phyloP scores from a whole-genome alignment of 2,329 filamentous ascomycete genomes.

The Penicillium sp. region DNA sequence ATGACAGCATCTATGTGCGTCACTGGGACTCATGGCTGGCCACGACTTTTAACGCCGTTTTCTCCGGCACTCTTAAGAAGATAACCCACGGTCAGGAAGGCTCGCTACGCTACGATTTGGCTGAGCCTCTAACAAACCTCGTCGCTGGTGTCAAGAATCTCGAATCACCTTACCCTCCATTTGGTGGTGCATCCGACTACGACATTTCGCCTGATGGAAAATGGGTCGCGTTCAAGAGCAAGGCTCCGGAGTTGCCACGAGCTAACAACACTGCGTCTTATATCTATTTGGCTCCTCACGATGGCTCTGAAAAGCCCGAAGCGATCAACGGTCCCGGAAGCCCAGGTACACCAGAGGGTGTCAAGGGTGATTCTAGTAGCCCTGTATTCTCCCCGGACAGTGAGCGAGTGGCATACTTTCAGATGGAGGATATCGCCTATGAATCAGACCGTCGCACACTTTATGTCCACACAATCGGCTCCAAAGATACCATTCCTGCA shows the following conservation, averaged over 20 bases:
- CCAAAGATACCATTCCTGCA: slow-evolving; percentile 36
- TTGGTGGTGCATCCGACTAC: slow-evolving; percentile 77
- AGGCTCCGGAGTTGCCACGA: slow-evolving; percentile 42
- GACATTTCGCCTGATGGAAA: slow-evolving; percentile 54
- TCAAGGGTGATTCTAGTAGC: slow-evolving; percentile 57
- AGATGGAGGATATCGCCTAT: slow-evolving; percentile 74
- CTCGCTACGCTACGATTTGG: slow-evolving; percentile 32
- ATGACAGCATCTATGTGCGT: slow-evolving; percentile 71
- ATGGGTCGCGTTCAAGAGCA: slow-evolving; percentile 44
- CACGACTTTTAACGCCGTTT: slow-evolving; percentile 68
- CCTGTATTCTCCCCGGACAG: slow-evolving; percentile 75
- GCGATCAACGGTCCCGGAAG: slow-evolving; percentile 44
- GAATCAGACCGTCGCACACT: slow-evolving; percentile 68
- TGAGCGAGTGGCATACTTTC: slow-evolving; percentile 68
- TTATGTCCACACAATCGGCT: slow-evolving; percentile 42
- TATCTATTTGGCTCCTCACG: slow-evolving; percentile 68
- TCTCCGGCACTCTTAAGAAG: slow-evolving; percentile 62
- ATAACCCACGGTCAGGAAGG: slow-evolving; percentile 35
- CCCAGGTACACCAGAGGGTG: slow-evolving; percentile 46
- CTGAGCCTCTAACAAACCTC: slow-evolving; percentile 57
- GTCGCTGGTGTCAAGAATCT: slow-evolving; percentile 43
- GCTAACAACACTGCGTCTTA: slow-evolving; percentile 74
- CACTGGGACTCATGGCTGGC: slow-evolving; percentile 79
- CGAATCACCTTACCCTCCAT: slow-evolving; percentile 55
- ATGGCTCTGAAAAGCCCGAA: slow-evolving; percentile 54